Evolutionary conservation across 495 filamentous ascomycete species (phyloP), one percentile per base, ranked within the genome.

Genomic region (Penicillium maclennaniae): DNA sequence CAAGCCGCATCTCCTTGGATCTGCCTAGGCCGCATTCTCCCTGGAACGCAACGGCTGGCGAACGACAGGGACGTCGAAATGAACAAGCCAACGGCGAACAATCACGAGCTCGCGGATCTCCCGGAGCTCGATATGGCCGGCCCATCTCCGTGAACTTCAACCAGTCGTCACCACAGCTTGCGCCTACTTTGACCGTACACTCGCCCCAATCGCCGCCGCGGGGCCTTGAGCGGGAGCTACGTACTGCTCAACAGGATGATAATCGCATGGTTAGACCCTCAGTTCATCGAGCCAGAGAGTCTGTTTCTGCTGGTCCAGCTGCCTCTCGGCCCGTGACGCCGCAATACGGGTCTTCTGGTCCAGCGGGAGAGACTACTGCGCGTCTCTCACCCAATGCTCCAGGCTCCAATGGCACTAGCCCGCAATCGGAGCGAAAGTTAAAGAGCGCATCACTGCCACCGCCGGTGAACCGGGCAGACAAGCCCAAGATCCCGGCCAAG

Each of bases 391-490:
- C 65, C 69, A 27, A 81, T 78, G 44, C 56, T 67, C 21, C 65
- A 60, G 7, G 59, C 40, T 46, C 58, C 27, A 47, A 66, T 57
- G 50, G 56, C 54, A 47, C 43, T 58, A 38, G 61, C 9, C 66
- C 61, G 31, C 52, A 59, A 12, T 46, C 58, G 16, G 68, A 69
- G 21, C 58, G 71, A n/a, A 68, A 73, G 47, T 38, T 58, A 21
- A 74, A 75, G 53, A 75, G 70, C 53, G 58, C 54, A 7, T 77
- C 75, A 31, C 52, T 74, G 31, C 88, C 93, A 19, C 85, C 88
- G 14, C 87, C 86, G 6, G 78, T 89, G 27, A 93, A 93, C 60
- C 82, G 93, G 41, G 83, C 84, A 36, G 85, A 86, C 17, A 97
- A 95, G 69, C 92, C 92, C 4, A 86, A 83, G 69, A 79, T 92